These are phyloP conservation scores for Triticum urartu DNA, from an alignment of 176 grass and related monocot species.

Conservation along the genomic window DNA sequence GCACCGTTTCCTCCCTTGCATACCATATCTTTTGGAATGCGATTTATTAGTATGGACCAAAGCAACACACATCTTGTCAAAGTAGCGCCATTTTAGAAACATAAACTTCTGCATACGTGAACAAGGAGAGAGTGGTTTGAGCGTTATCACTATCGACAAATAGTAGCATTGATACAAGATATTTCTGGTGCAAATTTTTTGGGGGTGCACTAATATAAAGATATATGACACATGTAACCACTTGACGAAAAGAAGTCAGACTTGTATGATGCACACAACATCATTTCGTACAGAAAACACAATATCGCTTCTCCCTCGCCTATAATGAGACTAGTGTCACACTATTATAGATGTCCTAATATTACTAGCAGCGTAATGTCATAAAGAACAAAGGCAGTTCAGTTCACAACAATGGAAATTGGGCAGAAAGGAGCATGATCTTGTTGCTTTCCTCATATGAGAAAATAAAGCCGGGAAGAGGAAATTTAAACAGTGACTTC, in stretches of 20 bases:
- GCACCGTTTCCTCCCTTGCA: neutral
- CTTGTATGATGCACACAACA: too few relatives aligned
- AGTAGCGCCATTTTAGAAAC: neutral
- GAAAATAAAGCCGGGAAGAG: neutral
- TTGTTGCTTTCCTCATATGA: neutral
- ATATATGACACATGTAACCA: neutral
- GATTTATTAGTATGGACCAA: too few relatives aligned
- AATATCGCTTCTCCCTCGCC: neutral
- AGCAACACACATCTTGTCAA: too few relatives aligned
- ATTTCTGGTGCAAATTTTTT: neutral
- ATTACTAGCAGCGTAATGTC: neutral
- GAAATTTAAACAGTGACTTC: too few relatives aligned
- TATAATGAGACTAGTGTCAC: neutral
- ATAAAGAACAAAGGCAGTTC: neutral
- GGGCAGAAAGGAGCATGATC: neutral
- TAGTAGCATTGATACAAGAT: neutral
- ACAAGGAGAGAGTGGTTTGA: neutral
- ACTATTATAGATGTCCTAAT: neutral
- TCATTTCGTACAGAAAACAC: too few relatives aligned
- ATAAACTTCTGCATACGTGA: neutral
- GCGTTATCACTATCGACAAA: neutral
- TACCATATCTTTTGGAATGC: neutral
- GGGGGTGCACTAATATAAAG: neutral
- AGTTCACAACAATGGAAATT: neutral
- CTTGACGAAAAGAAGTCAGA: neutral